These are phyloP conservation scores for Plasmodium knowlesi DNA, from an alignment of 169 alveolate species.

Conservation along the genomic window DNA sequence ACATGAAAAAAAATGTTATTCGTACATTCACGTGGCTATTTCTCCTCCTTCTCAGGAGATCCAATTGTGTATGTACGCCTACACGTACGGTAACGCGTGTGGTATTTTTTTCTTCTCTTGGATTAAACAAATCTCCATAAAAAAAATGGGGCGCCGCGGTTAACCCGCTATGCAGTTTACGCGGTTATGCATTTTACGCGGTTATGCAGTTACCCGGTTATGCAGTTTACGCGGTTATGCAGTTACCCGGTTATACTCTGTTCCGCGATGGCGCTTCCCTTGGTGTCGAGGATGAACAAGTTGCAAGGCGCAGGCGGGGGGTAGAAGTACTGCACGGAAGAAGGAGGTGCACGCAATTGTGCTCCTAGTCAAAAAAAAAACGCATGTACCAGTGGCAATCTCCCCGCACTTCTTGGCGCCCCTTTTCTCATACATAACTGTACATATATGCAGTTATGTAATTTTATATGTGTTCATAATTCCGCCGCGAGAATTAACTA, in stretches of 20 bases:
- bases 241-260: not conserved
- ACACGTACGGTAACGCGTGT: not conserved
- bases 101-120: not conserved
- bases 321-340: not conserved
- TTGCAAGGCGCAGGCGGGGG: not conserved
- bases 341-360: not conserved
- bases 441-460: not conserved
- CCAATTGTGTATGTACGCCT: not conserved
- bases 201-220: not conserved
- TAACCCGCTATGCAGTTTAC: not conserved
- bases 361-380: not conserved
- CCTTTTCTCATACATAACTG: not conserved
- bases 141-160: not conserved
- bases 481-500: not conserved
- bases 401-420: not conserved
- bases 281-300: not conserved
- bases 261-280: not conserved
- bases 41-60: not conserved
- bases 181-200: too few species aligned
- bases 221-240: not conserved
- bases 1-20: not conserved
- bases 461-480: not conserved
- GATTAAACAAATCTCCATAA: not conserved
- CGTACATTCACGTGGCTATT: not conserved
- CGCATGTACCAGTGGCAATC: not conserved